phyloP scores from a whole-genome alignment of 192 early-diverging fungal genomes.

The Coemansia sp. region DNA sequence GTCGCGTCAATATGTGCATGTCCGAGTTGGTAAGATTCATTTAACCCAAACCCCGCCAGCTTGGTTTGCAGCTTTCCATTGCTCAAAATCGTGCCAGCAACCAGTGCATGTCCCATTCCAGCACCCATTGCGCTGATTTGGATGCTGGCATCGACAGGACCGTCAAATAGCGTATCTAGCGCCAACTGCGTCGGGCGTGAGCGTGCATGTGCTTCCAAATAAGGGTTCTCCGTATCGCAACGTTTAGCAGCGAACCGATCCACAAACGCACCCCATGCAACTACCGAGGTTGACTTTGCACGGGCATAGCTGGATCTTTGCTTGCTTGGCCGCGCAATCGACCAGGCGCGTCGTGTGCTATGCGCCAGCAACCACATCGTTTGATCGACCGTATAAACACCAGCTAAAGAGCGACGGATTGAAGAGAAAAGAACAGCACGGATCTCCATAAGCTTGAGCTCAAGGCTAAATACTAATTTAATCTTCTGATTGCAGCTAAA shows the following conservation, averaged over 20 bases:
- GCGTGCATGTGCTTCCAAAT: slow-evolving; percentile 15
- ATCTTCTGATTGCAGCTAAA: not conserved
- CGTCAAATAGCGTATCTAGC: slow-evolving; percentile 12
- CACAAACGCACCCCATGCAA: slow-evolving; percentile 48
- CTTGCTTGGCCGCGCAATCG: not conserved
- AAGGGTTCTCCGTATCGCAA: not conserved
- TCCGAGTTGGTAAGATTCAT: slow-evolving; percentile 56
- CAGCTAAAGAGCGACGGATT: not conserved
- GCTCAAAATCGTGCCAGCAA: slow-evolving; percentile 15
- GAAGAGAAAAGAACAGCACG: not conserved
- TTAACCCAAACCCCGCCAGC: slow-evolving; percentile 53
- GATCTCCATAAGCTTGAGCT: not conserved
- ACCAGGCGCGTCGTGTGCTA: not conserved
- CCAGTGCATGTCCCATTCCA: slow-evolving; percentile 36
- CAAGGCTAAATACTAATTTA: not conserved
- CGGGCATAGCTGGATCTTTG: slow-evolving; percentile 6
- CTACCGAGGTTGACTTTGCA: slow-evolving; percentile 11
- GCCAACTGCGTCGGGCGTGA: slow-evolving; percentile 16
- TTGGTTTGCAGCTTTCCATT: slow-evolving; percentile 11
- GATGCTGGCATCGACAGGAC: slow-evolving; percentile 4
- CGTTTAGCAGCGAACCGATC: slow-evolving; percentile 16
- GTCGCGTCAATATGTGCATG: not conserved
- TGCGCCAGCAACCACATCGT: slow-evolving; percentile 7
- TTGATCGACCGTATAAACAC: not conserved
- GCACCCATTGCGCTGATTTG: slow-evolving; percentile 29